phyloP scores from a whole-genome alignment of 2,329 filamentous ascomycete genomes.

The Phialophora macrospora region DNA sequence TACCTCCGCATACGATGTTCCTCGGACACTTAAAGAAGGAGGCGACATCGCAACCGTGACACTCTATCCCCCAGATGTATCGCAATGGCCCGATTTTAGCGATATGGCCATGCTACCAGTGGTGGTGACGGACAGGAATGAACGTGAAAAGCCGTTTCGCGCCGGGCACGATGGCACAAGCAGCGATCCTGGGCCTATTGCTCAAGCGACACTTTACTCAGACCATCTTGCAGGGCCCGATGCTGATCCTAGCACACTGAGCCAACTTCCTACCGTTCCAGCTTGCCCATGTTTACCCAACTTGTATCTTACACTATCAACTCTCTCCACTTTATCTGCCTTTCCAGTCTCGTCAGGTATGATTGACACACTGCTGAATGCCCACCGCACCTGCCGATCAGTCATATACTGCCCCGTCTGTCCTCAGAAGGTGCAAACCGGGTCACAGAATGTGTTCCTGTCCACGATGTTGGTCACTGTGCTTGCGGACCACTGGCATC shows the following conservation, averaged over 20 bases:
- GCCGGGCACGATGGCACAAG: neutral
- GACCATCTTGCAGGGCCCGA: conserved; percentile 11
- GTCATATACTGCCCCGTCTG: conserved; percentile 52
- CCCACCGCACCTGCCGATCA: conserved; percentile 48
- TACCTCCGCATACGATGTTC: conserved; percentile 25
- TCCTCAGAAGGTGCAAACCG: conserved; percentile 49
- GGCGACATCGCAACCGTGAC: conserved; percentile 18
- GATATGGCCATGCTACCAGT: conserved; percentile 39
- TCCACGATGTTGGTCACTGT: conserved; percentile 53
- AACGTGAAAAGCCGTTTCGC: conserved; percentile 15
- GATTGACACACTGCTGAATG: conserved; percentile 50
- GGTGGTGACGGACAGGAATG: conserved; percentile 31
- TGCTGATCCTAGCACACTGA: conserved; percentile 23
- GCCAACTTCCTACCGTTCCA: conserved; percentile 33
- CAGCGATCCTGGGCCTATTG: conserved; percentile 6
- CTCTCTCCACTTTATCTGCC: conserved; percentile 43
- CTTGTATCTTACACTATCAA: conserved; percentile 47
- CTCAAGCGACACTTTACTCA: neutral
- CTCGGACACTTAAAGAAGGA: conserved; percentile 27
- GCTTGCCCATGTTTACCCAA: conserved; percentile 40
- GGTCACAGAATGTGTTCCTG: conserved; percentile 54
- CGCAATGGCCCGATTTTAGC: conserved; percentile 51
- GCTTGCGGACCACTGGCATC: conserved; percentile 51
- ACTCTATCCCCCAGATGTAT: conserved; percentile 41
- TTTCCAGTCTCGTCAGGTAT: conserved; percentile 52